Percentiles rank a stretch among this genome's conserved stretches.
Conservation (phyloP, 805 yeast species). For the Zygosaccharomyces pseudorouxii region DNA sequence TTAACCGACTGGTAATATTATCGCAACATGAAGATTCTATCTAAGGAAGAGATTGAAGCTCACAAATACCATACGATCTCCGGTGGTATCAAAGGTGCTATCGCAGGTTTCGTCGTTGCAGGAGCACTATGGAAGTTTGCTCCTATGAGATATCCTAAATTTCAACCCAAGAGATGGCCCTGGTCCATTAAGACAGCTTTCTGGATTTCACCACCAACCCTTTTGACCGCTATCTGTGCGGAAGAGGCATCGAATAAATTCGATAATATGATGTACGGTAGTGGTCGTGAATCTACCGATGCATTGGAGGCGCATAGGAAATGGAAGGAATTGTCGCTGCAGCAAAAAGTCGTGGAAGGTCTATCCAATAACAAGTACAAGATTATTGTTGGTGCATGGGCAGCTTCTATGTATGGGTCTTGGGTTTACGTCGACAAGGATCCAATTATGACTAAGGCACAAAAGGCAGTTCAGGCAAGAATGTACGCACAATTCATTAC, state of each 20-base stretch:
- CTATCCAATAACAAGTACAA: constrained; percentile 56
- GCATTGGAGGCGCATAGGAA: constrained; percentile 43
- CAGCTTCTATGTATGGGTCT: constrained; percentile 72
- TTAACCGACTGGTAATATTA: neutral
- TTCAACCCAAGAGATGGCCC: constrained; percentile 41
- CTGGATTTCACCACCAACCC: constrained; percentile 63
- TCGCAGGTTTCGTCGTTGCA: constrained; percentile 54
- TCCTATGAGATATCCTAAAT: constrained; percentile 43
- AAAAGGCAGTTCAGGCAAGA: constrained; percentile 82
- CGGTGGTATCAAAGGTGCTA: constrained; percentile 61
- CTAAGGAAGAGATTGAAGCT: constrained; percentile 61
- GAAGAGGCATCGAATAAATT: constrained; percentile 67
- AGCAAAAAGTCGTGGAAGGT: constrained; percentile 48
- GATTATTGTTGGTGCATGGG: constrained; percentile 72
- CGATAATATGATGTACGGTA: constrained; percentile 57
- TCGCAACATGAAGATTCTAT: constrained; percentile 55
- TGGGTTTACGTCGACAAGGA: constrained; percentile 72
- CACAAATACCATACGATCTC: constrained; percentile 53
- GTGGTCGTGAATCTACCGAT: constrained; percentile 38
- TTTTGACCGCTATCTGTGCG: constrained; percentile 57
- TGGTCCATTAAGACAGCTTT: constrained; percentile 60
- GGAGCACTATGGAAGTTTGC: constrained; percentile 50
- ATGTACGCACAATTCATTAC: constrained; percentile 87
- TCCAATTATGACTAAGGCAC: constrained; percentile 66
- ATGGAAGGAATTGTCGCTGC: constrained; percentile 47